These are phyloP conservation scores for Entonaema liquescens DNA, from an alignment of 495 filamentous ascomycete species.

Conservation along the genomic window DNA sequence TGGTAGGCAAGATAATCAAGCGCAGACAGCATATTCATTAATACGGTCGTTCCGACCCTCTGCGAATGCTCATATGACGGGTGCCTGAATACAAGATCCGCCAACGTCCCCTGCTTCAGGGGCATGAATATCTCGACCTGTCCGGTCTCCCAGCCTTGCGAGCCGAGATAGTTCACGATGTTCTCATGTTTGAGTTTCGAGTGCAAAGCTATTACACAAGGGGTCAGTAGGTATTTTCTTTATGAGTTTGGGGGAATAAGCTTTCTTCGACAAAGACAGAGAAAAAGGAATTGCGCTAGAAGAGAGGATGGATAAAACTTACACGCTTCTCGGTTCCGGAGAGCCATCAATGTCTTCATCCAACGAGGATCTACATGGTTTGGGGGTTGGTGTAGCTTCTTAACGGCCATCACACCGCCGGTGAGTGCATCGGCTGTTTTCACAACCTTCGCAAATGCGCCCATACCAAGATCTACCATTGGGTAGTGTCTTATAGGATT, in stretches of 20 bases:
- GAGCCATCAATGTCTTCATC: background rate
- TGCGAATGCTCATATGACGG: constrained; percentile 2
- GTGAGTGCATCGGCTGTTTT: constrained; percentile 17
- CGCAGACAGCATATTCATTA: constrained; percentile 49
- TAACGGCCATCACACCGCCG: constrained; percentile 24
- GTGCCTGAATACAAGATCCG: constrained; percentile 16
- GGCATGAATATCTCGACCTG: constrained; percentile 51
- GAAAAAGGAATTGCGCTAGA: background rate
- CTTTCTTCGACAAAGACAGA: background rate
- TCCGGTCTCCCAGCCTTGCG: constrained; percentile 16
- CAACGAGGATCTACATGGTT: background rate
- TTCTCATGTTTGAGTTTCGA: background rate
- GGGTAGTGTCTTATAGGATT: background rate
- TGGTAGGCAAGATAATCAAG: constrained; percentile 49
- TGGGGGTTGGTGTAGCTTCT: background rate
- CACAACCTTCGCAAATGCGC: constrained; percentile 12
- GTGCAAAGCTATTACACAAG: background rate
- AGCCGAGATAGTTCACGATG: constrained; percentile 10
- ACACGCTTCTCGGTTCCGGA: constrained; percentile 6
- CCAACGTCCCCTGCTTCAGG: constrained; percentile 43
- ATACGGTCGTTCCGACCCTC: constrained; percentile 11
- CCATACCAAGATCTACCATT: background rate
- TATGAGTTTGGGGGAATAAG: background rate
- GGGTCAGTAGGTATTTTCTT: background rate
- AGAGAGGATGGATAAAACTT: background rate